phyloP scores from a whole-genome alignment of 768 basidiomycete species.

The Leccinum disarticulatum region DNA sequence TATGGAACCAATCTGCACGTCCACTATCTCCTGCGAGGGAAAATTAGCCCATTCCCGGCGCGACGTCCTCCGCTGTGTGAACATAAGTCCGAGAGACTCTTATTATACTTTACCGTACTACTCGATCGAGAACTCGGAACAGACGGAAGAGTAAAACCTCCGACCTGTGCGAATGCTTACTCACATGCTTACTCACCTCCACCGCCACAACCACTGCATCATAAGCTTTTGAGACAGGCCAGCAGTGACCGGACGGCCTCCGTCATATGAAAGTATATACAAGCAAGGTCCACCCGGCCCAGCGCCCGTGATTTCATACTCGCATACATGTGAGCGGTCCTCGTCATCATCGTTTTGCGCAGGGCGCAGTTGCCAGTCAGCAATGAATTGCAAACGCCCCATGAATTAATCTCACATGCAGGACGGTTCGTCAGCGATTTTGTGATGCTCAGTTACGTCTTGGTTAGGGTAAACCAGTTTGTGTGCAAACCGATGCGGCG shows the following conservation, averaged over 20 bases:
- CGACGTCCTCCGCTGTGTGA: constrained; percentile 1
- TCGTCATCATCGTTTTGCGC: neutral
- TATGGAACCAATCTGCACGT: constrained; percentile 29
- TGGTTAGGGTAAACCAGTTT: constrained; percentile 14
- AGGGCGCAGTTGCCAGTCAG: neutral
- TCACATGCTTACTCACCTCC: constrained; percentile 49
- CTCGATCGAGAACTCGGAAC: constrained; percentile 59
- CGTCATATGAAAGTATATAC: neutral
- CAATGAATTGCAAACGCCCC: constrained; percentile 1
- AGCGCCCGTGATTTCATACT: constrained; percentile 44
- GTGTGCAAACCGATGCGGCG: constrained; percentile 58
- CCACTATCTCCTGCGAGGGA: constrained; percentile 54
- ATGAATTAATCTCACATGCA: constrained; percentile 47
- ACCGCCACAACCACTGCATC: constrained; percentile 45
- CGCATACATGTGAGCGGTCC: constrained; percentile 3
- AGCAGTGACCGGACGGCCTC: constrained; percentile 26
- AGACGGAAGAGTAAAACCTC: neutral
- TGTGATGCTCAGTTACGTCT: neutral
- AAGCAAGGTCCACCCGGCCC: constrained; percentile 24
- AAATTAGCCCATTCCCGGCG: neutral
- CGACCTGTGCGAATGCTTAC: neutral
- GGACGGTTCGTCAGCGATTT: constrained; percentile 56
- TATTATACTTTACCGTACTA: neutral
- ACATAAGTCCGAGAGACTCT: constrained; percentile 58
- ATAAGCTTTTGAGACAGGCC: constrained; percentile 13